Evolutionary conservation across 768 basidiomycete species (phyloP).

Genomic region (Imleria badia): DNA sequence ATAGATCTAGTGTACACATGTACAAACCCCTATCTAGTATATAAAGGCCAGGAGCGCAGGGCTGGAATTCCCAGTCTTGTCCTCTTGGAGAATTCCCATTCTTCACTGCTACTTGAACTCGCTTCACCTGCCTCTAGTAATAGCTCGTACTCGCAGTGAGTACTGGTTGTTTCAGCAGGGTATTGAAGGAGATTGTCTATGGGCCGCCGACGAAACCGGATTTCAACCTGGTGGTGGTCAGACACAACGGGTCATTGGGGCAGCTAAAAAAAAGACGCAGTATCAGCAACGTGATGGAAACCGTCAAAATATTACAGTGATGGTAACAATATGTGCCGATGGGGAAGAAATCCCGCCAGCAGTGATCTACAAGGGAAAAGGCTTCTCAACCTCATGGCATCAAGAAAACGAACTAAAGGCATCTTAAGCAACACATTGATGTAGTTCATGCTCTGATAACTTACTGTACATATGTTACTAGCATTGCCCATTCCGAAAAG

Average conservation of each 20-base stretch:
- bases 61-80: no score
- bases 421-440: slow-evolving; percentile 23
- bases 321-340: slow-evolving; percentile 44
- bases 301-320: slow-evolving; percentile 24
- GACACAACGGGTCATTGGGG: slow-evolving; percentile 3
- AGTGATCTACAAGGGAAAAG: slow-evolving; percentile 29
- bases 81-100: no score
- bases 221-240: slow-evolving; percentile 9
- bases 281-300: slow-evolving; percentile 22
- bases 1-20: no score
- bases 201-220: slow-evolving; percentile 19
- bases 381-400: slow-evolving; percentile 24
- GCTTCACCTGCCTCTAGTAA: no score
- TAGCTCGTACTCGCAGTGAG: no score
- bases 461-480: no score
- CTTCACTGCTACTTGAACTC: no score
- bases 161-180: no score
- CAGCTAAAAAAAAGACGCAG: slow-evolving; percentile 1
- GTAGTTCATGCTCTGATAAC: no score
- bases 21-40: no score
- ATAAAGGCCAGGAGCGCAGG: no score
- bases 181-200: slow-evolving; percentile 12
- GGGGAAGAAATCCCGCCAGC: slow-evolving; percentile 37
- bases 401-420: slow-evolving; percentile 20
- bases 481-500: slow-evolving; percentile 12